Base-by-base conservation (phyloP, 345 rosid species). In the Camelina hispida region DNA sequence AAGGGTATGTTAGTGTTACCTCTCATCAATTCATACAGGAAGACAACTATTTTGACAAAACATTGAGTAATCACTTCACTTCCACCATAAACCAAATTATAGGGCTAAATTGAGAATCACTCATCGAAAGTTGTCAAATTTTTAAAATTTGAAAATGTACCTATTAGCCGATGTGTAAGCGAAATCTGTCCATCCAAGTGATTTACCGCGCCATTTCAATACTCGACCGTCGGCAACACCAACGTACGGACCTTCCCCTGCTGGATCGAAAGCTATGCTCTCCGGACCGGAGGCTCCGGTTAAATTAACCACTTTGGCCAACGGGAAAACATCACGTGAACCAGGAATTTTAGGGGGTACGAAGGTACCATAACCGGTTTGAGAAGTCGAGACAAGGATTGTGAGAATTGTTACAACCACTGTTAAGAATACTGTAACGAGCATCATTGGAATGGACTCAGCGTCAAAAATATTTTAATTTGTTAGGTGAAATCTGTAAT, bases 211-310 rank as follows among this genome's bases (percentile, higher is more conserved):
- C 96, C 96, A 92, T 76, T 81, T 84, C 62, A 89, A 80, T 73
- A 89, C 66, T 44, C 92, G 84, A 35, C 90, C 92, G 30, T 89
- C 90, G 0, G 90, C 80, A 17, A 89, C 89, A 1, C 96, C 90
- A 8, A 87, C 83, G 80, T 87, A 89, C 0, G 92, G 96, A 4
- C 90, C 92, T 5, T 73, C 84, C 0, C 90, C 90, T 2, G 67
- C 57, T 40, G 81, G 82, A 66, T 85, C 87, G 69, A 89, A 89
- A 30, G 78, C 89, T 18, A 87, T 15, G 59, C 96, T 89, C 78
- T 89, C 96, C 2, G 92, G 96, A 12, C 90, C 96, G 1, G 83
- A n/a, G 9, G 89, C 89, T 16, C 84, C 82, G n/a, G 74, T 43
- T 44, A 89, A 37, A 7, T 78, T 72, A 66, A 88, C 28, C 12